These are phyloP conservation scores for Serendipita sp. DNA, from an alignment of 768 basidiomycete genomes.

Conservation along the genomic window DNA sequence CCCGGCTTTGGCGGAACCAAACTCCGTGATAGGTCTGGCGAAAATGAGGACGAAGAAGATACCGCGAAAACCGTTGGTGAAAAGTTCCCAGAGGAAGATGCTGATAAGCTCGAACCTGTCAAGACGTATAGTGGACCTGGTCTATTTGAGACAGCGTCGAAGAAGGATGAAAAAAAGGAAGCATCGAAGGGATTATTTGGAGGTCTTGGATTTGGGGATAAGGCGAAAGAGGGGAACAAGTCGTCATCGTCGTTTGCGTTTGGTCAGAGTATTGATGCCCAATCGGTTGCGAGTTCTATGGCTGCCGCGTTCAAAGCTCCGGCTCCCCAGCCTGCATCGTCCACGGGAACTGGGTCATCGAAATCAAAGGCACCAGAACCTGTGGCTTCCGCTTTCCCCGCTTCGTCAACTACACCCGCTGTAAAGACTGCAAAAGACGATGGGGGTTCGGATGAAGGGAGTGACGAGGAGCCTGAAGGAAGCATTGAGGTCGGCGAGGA, in stretches of 20 bases:
- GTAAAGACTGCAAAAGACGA: conserved; percentile 17
- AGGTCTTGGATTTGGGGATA: not conserved
- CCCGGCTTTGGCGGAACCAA: not conserved
- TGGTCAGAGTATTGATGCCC: not conserved
- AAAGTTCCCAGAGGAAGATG: conserved; percentile 10
- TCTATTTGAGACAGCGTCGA: not conserved
- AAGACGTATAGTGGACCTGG: not conserved
- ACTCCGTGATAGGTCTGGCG: not conserved
- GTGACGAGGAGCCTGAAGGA: conserved; percentile 22
- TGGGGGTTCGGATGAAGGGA: conserved; percentile 17
- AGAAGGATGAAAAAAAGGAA: too few relatives aligned
- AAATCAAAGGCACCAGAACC: not conserved
- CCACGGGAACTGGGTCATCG: not conserved
- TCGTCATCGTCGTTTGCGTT: not conserved
- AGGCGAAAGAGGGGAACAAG: not conserved
- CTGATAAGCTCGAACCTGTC: conserved; percentile 5
- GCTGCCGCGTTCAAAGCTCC: not conserved
- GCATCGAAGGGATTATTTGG: not conserved
- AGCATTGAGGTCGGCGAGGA: conserved; percentile 14
- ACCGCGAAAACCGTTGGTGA: not conserved
- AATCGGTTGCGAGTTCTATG: not conserved
- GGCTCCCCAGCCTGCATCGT: not conserved
- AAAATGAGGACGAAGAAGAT: conserved; percentile 11
- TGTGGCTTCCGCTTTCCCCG: not conserved
- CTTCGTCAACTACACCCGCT: conserved; percentile 15